Conservation (phyloP, 164 flowering plant genomes). For the Sextonia rubra region DNA sequence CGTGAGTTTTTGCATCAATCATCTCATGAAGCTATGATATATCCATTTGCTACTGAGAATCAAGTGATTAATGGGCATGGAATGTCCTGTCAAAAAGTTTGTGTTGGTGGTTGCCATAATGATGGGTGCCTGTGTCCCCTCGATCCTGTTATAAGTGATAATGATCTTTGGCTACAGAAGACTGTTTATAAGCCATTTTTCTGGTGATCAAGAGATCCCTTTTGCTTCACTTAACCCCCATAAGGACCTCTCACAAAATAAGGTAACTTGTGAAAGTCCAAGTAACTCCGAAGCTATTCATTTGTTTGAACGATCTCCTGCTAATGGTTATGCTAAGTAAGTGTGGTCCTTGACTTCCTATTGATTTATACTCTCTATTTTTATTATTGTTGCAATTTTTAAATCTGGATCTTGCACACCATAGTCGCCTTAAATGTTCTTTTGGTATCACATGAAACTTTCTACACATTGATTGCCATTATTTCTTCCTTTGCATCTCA, state of each 20-base stretch:
- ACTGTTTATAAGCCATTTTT: conserved; percentile 39
- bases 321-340: conserved; percentile 72
- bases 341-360: conserved; percentile 11
- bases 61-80: conserved; percentile 25
- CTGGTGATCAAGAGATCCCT: conserved; percentile 35
- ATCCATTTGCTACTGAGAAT: conserved; percentile 52
- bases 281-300: conserved; percentile 34
- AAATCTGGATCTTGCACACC: too few relatives aligned
- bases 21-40: conserved; percentile 42
- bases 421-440: neutral
- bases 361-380: neutral
- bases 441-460: neutral
- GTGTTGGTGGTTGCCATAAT: conserved; percentile 40
- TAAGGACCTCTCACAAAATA: conserved; percentile 41
- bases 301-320: conserved; percentile 43
- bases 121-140: conserved; percentile 34
- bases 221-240: conserved; percentile 27
- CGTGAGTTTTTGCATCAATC: conserved; percentile 42
- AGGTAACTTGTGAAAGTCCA: conserved; percentile 44
- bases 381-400: too few relatives aligned
- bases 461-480: neutral
- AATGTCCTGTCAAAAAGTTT: conserved; percentile 32
- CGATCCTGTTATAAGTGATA: conserved; percentile 32
- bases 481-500: neutral
- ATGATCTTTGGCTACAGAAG: conserved; percentile 58